phyloP scores from a whole-genome alignment of 1,284 basidiomycete species.

The Veloporphyrellus conicus region DNA sequence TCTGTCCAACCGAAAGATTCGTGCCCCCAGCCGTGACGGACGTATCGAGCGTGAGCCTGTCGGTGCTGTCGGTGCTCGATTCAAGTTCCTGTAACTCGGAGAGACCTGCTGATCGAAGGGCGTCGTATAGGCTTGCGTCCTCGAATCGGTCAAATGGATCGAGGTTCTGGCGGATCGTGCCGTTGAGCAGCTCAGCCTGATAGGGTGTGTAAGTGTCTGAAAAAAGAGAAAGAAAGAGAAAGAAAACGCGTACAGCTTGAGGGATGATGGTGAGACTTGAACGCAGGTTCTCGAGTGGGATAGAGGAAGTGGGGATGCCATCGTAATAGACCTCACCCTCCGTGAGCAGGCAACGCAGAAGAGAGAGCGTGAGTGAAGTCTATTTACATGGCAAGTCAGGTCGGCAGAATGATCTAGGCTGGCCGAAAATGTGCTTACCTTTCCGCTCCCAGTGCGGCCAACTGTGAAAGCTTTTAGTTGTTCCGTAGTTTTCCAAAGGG shows the following conservation, averaged over 20 bases:
- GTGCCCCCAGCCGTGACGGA: constrained; percentile 54
- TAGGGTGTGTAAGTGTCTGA: background rate
- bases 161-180: constrained; percentile 53
- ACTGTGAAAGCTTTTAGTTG: constrained; percentile 4
- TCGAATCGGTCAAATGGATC: constrained; percentile 74
- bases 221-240: constrained; percentile 15
- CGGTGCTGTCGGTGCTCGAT: constrained; percentile 34
- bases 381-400: constrained; percentile 17
- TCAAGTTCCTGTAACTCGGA: constrained; percentile 49
- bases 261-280: constrained; percentile 62
- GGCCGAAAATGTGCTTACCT: background rate
- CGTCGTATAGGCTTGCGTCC: constrained; percentile 55
- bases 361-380: constrained; percentile 47
- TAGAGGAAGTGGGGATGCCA: constrained; percentile 36
- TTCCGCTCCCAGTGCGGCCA: constrained; percentile 17
- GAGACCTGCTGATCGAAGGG: constrained; percentile 52
- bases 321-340: constrained; percentile 57
- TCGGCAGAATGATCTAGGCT: background rate
- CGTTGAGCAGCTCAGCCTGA: constrained; percentile 59
- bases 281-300: constrained; percentile 36
- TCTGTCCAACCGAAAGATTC: constrained; percentile 69
- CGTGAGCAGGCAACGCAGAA: constrained; percentile 55
- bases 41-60: constrained; percentile 29
- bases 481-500: background rate
- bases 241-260: constrained; percentile 38